Evolutionary conservation across 164 flowering plant genomes (phyloP).

Genomic region (Magnolia sinica): DNA sequence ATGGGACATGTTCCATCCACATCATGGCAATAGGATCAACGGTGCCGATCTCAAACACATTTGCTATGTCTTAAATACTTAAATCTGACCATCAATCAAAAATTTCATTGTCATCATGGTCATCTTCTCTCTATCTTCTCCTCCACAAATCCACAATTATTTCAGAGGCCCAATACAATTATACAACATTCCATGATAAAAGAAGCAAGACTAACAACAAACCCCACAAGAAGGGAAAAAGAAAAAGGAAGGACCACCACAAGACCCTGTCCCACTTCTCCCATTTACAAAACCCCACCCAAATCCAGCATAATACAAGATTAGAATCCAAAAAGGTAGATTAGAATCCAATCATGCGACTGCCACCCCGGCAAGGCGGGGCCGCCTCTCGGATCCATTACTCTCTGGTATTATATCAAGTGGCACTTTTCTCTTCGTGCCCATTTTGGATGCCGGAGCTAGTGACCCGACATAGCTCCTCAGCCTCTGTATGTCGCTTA

Average conservation of each 20-base stretch:
- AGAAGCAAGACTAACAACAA: neutral
- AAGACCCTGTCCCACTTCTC: neutral
- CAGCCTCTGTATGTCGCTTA: constrained; percentile 15
- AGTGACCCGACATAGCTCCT: constrained; percentile 17
- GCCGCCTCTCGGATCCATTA: constrained; percentile 25
- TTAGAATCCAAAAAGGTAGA: neutral
- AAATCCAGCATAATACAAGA: neutral
- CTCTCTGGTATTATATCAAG: constrained; percentile 25
- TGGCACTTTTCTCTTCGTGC: constrained; percentile 23
- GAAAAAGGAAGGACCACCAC: neutral
- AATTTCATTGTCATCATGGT: neutral
- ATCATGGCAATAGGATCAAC: neutral
- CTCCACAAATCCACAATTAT: too few species aligned
- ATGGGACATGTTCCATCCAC: neutral
- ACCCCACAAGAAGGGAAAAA: neutral
- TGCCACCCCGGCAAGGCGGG: constrained; percentile 23
- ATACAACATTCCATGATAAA: neutral
- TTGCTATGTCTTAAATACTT: neutral
- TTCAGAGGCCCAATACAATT: neutral
- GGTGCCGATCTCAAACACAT: neutral
- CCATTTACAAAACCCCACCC: constrained; percentile 11
- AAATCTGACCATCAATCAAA: neutral
- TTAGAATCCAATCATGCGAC: constrained; percentile 16
- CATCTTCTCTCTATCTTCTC: neutral
- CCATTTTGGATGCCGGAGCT: constrained; percentile 11